phyloP scores from a whole-genome alignment of 805 yeast genomes.

The Barnettozyma vustinii region DNA sequence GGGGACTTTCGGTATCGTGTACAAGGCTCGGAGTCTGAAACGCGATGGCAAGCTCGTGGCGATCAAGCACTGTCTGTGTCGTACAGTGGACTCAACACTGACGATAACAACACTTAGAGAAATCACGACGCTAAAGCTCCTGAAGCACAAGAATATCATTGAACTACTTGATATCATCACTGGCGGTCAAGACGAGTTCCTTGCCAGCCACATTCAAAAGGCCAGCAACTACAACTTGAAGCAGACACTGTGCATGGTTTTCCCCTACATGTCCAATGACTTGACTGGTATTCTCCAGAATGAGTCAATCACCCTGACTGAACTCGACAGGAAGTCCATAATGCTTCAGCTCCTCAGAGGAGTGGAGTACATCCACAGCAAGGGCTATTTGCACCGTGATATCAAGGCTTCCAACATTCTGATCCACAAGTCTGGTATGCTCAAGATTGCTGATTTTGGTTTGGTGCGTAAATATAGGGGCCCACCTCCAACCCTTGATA shows the following conservation, averaged over 20 bases:
- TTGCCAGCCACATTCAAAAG: slow-evolving; percentile 13
- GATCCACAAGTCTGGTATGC: slow-evolving; percentile 65
- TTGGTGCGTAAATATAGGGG: slow-evolving; percentile 76
- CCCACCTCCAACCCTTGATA: slow-evolving; percentile 43
- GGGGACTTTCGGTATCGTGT: slow-evolving; percentile 89
- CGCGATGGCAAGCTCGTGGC: slow-evolving; percentile 61
- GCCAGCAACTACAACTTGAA: slow-evolving; percentile 13
- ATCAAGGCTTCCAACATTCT: slow-evolving; percentile 95
- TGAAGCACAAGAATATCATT: slow-evolving; percentile 66
- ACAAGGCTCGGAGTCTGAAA: slow-evolving; percentile 48
- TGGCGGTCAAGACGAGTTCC: slow-evolving; percentile 28
- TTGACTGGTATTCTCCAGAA: slow-evolving; percentile 85
- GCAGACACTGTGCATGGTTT: slow-evolving; percentile 67
- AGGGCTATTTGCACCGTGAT: slow-evolving; percentile 70
- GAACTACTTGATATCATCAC: slow-evolving; percentile 77
- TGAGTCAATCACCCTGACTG: slow-evolving; percentile 53
- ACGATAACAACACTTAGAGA: slow-evolving; percentile 96
- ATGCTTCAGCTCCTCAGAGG: slow-evolving; percentile 77
- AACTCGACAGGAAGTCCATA: slow-evolving; percentile 76
- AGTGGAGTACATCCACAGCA: slow-evolving; percentile 69
- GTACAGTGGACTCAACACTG: slow-evolving; percentile 46
- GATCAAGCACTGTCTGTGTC: slow-evolving; percentile 67
- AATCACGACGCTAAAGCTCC: slow-evolving; percentile 68
- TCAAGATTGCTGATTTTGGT: slow-evolving; percentile 95
- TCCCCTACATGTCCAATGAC: slow-evolving; percentile 91